Evolutionary conservation across 345 rosid species (phyloP).

Genomic region (Psidium friedrichsthalianum): DNA sequence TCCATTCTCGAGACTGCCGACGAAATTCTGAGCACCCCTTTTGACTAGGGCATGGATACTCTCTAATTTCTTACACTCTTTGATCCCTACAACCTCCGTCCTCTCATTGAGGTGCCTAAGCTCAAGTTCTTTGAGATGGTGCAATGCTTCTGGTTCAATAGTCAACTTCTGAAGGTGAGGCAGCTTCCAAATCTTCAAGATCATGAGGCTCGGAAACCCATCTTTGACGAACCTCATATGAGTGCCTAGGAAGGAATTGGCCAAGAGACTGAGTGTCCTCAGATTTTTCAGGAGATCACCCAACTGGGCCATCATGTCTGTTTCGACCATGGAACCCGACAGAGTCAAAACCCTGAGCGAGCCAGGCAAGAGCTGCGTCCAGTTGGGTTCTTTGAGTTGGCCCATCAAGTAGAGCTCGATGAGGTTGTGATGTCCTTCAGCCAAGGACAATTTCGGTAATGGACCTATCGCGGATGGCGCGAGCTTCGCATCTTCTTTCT

Average conservation of each 20-base stretch:
- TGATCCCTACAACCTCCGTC: rapidly evolving
- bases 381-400: not conserved
- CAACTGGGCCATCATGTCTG: not conserved
- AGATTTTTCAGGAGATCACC: rapidly evolving
- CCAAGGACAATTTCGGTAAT: not conserved
- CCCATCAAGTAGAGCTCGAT: not conserved
- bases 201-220: not conserved
- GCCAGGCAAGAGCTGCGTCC: not conserved
- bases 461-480: not conserved
- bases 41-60: rapidly evolving
- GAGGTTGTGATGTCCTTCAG: not conserved
- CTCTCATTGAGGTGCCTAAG: rapidly evolving
- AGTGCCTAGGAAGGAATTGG: not conserved
- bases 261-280: not conserved
- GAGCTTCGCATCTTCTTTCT: not conserved
- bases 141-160: not conserved
- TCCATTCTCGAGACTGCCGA: rapidly evolving
- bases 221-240: rapidly evolving
- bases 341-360: not conserved
- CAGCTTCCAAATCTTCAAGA: not conserved
- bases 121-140: not conserved
- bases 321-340: not conserved
- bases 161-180: rapidly evolving
- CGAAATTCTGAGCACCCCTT: rapidly evolving
- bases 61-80: rapidly evolving